phyloP scores from a whole-genome alignment of 2,329 filamentous ascomycete genomes.

The Aspergillus ustus region DNA sequence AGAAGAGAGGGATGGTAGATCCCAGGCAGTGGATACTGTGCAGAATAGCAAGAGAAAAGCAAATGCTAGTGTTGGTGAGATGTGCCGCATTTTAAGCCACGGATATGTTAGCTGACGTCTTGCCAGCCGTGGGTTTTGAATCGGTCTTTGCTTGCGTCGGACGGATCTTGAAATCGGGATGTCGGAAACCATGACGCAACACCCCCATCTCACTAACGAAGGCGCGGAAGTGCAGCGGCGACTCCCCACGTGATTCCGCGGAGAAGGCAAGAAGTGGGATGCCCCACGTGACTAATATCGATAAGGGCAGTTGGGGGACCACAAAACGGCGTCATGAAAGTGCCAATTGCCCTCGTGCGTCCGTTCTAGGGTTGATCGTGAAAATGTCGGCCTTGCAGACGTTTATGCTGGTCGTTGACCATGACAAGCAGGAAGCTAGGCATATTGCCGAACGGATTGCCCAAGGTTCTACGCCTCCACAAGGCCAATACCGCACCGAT shows the following conservation, averaged over 20 bases:
- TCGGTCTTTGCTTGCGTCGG: background rate
- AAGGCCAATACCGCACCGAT: slow-evolving; percentile 10
- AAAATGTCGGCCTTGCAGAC: slow-evolving; percentile 55
- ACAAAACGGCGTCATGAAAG: slow-evolving; percentile 29
- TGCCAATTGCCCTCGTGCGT: slow-evolving; percentile 19
- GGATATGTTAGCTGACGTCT: background rate
- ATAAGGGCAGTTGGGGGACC: slow-evolving; percentile 27
- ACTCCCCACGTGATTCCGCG: slow-evolving; percentile 20
- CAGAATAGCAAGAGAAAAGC: slow-evolving; percentile 18
- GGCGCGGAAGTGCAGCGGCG: no score
- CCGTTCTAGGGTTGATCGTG: slow-evolving; percentile 17
- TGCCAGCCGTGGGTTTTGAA: background rate
- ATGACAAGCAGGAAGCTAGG: slow-evolving; percentile 51
- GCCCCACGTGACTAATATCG: slow-evolving; percentile 28
- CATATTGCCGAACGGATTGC: slow-evolving; percentile 51
- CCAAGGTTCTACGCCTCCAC: slow-evolving; percentile 40
- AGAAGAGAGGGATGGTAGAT: slow-evolving; percentile 19
- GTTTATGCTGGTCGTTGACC: slow-evolving; percentile 54
- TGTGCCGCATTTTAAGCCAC: slow-evolving; percentile 20
- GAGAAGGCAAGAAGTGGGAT: slow-evolving; percentile 13
- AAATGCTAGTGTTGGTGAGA: slow-evolving; percentile 5
- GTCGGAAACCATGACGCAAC: slow-evolving; percentile 29
- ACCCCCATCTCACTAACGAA: background rate
- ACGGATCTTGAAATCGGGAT: background rate
- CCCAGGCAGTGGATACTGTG: slow-evolving; percentile 21